Conservation (phyloP, 768 basidiomycete genomes). For the Amylocystis lapponica region DNA sequence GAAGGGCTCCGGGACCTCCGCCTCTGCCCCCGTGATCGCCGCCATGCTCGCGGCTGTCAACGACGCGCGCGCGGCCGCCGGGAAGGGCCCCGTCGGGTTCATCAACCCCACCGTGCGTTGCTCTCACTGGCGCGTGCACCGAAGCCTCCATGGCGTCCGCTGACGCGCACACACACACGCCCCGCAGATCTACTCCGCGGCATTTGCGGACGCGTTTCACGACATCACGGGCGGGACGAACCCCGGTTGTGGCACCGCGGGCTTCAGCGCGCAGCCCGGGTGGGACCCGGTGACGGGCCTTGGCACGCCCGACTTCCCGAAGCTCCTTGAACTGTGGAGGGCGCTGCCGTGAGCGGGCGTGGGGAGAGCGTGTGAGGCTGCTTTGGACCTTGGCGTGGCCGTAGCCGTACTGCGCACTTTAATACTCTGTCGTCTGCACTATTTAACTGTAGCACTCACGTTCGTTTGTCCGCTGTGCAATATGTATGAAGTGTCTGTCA, state of each 20-base stretch:
- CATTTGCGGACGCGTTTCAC: constrained; percentile 17
- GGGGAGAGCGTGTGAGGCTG: too few relatives aligned
- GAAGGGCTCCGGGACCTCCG: constrained; percentile 23
- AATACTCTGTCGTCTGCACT: too few relatives aligned
- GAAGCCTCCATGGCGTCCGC: neutral
- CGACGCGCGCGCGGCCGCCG: constrained; percentile 25
- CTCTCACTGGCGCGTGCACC: neutral
- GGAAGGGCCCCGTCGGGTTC: constrained; percentile 26
- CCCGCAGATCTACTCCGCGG: constrained; percentile 9
- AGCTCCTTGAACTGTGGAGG: neutral
- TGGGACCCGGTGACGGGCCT: constrained; percentile 31
- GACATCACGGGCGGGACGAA: constrained; percentile 28
- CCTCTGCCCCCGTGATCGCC: constrained; percentile 24
- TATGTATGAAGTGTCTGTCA: too few relatives aligned
- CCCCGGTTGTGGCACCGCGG: constrained; percentile 28
- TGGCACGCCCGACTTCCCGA: constrained; percentile 19
- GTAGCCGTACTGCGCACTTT: too few relatives aligned
- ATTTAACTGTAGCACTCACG: too few relatives aligned
- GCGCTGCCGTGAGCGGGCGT: constrained; percentile 4
- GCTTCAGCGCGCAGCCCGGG: constrained; percentile 23
- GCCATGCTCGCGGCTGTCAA: constrained; percentile 27
- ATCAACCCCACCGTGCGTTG: constrained; percentile 26
- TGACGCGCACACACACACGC: neutral
- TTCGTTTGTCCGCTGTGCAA: too few relatives aligned
- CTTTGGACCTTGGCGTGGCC: too few relatives aligned